Evolutionary conservation across 345 rosid genomes (phyloP).

Genomic region (Eucalyptus erythrocorys): DNA sequence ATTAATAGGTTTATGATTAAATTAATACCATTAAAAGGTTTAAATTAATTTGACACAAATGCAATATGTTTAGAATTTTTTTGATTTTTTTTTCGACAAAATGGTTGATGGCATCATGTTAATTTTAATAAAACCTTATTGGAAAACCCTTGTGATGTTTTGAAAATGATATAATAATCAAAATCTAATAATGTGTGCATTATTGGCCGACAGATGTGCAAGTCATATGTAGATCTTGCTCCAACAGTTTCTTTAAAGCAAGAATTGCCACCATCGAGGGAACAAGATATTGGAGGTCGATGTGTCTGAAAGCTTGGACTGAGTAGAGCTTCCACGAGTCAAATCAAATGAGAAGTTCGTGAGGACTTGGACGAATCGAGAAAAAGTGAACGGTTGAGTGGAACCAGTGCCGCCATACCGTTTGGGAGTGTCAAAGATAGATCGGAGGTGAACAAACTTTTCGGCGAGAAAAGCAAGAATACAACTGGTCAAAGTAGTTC

Average conservation of each 20-base stretch:
- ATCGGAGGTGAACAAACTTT: neutral
- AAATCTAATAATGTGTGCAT: neutral
- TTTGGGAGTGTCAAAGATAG: neutral
- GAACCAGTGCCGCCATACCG: neutral
- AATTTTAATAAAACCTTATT: no score
- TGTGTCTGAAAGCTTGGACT: neutral
- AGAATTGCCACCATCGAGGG: neutral
- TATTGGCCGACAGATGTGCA: neutral
- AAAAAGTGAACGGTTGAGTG: neutral
- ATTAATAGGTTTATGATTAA: no score
- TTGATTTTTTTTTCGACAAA: no score
- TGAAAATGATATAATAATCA: no score
- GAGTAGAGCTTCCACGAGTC: neutral
- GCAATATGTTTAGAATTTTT: fast-evolving
- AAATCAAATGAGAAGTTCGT: neutral
- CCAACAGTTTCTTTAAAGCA: neutral
- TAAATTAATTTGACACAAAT: no score
- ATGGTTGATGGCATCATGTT: no score
- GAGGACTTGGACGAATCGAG: neutral
- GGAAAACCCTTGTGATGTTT: no score
- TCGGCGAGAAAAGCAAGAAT: neutral
- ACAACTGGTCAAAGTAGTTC: neutral
- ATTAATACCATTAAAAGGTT: fast-evolving
- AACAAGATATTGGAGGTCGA: neutral
- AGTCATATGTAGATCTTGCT: neutral